phyloP scores from a whole-genome alignment of 371 early-diverging fungal genomes.

The Choanephora cucurbitarum region DNA sequence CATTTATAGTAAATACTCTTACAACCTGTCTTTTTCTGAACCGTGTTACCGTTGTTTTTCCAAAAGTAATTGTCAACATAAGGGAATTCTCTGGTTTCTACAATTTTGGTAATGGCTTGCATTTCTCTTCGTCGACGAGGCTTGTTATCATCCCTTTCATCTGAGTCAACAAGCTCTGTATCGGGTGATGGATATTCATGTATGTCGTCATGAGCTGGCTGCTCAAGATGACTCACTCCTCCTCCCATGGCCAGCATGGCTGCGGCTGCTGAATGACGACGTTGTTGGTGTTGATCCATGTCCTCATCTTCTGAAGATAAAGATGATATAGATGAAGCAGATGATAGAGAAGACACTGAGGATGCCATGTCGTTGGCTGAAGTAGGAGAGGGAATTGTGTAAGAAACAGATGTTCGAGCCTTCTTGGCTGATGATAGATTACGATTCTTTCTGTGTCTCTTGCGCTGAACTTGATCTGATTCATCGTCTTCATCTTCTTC shows the following conservation, averaged over 20 bases:
- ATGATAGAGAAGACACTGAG: conserved; percentile 1
- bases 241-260: conserved; percentile 52
- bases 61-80: conserved; percentile 60
- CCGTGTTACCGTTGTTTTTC: conserved; percentile 64
- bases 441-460: neutral
- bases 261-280: conserved; percentile 51
- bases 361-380: neutral
- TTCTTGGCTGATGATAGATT: neutral
- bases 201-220: conserved; percentile 1
- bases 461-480: neutral
- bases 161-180: conserved; percentile 17
- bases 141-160: conserved; percentile 16
- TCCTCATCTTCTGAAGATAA: conserved; percentile 12
- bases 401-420: conserved; percentile 4
- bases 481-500: neutral
- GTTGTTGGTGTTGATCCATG: conserved; percentile 28
- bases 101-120: conserved; percentile 67
- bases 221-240: neutral
- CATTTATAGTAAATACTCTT: conserved; percentile 64
- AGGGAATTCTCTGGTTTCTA: conserved; percentile 61
- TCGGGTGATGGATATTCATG: conserved; percentile 36
- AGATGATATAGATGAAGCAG: conserved; percentile 14
- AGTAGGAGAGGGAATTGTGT: conserved; percentile 7
- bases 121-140: conserved; percentile 59
- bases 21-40: conserved; percentile 63